Conservation (phyloP, 2,329 filamentous ascomycete species). For the Magnaporthiopsis poae region DNA sequence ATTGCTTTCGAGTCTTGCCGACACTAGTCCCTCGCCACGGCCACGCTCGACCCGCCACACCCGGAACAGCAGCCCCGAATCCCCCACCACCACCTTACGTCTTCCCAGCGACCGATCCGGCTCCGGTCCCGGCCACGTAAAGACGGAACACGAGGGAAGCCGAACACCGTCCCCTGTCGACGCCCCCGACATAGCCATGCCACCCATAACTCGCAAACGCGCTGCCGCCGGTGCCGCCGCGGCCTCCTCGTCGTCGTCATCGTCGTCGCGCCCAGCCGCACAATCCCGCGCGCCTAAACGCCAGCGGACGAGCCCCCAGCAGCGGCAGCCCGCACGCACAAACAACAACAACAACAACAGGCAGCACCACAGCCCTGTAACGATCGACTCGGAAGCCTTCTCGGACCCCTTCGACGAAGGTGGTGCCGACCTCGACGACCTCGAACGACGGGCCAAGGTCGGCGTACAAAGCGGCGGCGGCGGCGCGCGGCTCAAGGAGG, state of each 20-base stretch:
- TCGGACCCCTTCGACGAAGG: neutral
- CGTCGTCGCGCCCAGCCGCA: neutral
- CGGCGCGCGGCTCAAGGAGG: neutral
- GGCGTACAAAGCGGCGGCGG: neutral
- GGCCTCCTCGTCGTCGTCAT: neutral
- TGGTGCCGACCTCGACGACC: conserved; percentile 8
- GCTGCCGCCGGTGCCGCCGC: neutral
- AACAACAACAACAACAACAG: conserved; percentile 7
- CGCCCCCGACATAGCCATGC: neutral
- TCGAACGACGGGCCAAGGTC: conserved; percentile 16
- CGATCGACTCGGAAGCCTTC: neutral
- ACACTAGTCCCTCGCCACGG: neutral
- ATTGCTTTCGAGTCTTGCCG: neutral
- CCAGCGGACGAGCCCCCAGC: neutral
- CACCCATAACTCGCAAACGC: neutral
- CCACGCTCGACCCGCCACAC: neutral
- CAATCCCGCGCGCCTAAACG: neutral
- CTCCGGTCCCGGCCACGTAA: neutral
- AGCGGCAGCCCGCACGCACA: neutral
- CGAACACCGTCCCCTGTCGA: neutral
- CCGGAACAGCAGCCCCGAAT: neutral
- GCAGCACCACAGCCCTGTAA: conserved; percentile 14
- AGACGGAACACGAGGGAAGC: neutral
- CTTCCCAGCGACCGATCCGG: neutral
- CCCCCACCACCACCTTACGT: neutral